Percentiles rank a stretch among this genome's conserved stretches.
phyloP scores from a whole-genome alignment of 805 yeast species.

The Pichia insulana region DNA sequence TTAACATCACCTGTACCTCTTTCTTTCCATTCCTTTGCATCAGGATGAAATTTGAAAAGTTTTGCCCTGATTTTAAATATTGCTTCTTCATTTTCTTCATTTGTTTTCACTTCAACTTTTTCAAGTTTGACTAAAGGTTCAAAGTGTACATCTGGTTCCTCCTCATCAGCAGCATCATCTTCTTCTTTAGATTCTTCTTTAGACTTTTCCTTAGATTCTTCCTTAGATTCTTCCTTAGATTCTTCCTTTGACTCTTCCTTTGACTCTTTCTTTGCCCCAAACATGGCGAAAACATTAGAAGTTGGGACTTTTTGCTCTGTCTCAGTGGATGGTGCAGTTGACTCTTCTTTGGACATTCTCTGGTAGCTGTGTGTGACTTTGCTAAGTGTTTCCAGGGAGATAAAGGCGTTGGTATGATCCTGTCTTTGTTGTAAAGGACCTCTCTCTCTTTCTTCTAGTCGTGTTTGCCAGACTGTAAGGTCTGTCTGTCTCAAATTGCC shows the following conservation, averaged over 20 bases:
- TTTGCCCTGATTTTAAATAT: conserved; percentile 87
- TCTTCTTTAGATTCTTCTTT: conserved; percentile 36
- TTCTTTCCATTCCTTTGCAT: conserved; percentile 94
- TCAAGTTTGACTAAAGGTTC: conserved; percentile 94
- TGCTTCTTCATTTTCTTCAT: conserved; percentile 84
- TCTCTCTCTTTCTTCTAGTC: too few species aligned
- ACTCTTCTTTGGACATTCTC: conserved; percentile 7
- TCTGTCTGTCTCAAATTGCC: too few species aligned
- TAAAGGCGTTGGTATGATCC: neutral
- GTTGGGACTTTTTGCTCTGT: conserved; percentile 50
- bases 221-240: conserved; percentile 30
- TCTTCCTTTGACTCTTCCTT: conserved; percentile 22
- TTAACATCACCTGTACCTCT: conserved; percentile 99
- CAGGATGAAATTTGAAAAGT: conserved; percentile 77
- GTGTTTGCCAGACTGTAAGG: too few species aligned
- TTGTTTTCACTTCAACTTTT: conserved; percentile 92
- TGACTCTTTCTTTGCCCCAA: conserved; percentile 64
- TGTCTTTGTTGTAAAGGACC: too few species aligned
- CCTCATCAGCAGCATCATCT: conserved; percentile 44
- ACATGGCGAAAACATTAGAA: conserved; percentile 85
- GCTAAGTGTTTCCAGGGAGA: too few species aligned
- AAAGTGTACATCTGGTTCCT: conserved; percentile 81
- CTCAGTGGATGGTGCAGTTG: conserved; percentile 9
- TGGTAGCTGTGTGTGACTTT: neutral
- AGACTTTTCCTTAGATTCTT: conserved; percentile 28